Percentiles rank a stretch among this genome's conserved stretches.
phyloP scores from a whole-genome alignment of 257 asterid species.

The Solanum bulbocastanum region DNA sequence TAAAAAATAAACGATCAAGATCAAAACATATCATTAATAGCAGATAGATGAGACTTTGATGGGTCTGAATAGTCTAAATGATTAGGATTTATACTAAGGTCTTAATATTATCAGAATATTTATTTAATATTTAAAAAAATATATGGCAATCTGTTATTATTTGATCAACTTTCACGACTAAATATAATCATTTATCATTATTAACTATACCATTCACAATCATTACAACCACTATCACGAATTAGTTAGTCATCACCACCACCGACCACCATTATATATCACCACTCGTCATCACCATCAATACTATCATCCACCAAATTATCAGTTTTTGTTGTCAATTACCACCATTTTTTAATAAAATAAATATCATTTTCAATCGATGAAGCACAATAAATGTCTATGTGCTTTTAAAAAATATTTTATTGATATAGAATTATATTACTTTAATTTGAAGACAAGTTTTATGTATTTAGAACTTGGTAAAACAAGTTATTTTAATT shows the following conservation, averaged over 20 bases:
- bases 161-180: not conserved
- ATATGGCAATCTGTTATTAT: too few species aligned
- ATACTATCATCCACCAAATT: not conserved
- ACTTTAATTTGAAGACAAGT: not conserved
- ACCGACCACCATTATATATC: not conserved
- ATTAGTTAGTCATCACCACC: not conserved
- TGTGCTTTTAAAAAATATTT: not conserved
- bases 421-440: not conserved
- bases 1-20: too few species aligned
- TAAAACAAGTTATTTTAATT: not conserved
- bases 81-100: not conserved
- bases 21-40: too few species aligned
- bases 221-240: not conserved
- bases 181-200: too few species aligned
- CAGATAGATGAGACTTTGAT: too few species aligned
- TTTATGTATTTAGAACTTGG: not conserved
- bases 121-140: too few species aligned
- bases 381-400: not conserved
- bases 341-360: too few species aligned
- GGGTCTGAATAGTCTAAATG: too few species aligned
- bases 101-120: too few species aligned
- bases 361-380: not conserved
- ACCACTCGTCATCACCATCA: not conserved
- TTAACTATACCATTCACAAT: not conserved
- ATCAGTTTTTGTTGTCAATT: not conserved